Base-by-base conservation (phyloP, 2,329 filamentous ascomycete species). In the Phaeosphaeria sp. region DNA sequence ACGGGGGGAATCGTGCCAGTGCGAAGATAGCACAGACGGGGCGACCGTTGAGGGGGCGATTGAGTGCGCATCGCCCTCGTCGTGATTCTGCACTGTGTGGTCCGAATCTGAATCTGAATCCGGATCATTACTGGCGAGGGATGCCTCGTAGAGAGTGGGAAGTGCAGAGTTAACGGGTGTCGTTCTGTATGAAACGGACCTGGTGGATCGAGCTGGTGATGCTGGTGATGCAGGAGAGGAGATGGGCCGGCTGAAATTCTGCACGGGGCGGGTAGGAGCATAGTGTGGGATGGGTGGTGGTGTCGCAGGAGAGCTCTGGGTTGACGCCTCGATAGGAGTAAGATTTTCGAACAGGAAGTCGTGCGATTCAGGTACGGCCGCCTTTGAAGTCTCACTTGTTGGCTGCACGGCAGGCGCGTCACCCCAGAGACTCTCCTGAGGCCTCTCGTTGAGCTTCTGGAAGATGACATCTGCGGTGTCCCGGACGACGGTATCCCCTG, bases 11-110 rank as follows among this genome's bases (percentile, higher is more conserved):
- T 68, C 69, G 50, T 71, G 72, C 73, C 74, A 77, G 57, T 74
- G 74, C 22, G 68, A 68, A 21, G 74, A 76, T 49, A 77, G 67
- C 21, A 67, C 74, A 15, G 75, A 77, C 11, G 71, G 74, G 7
- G 74, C 71, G 47, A 74, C 64, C 20, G 73, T 75, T 45, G 55
- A 73, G 30, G 56, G 71, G 2, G 72, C 66, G 24, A 73, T 71
- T 0, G 72, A 75, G 25, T 57, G 49, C 36, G 66, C 49, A 54
- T 72, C 66, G 20, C 51, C 51, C 18, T 57, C 47, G 1, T 48
- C 55, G 4, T 65, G 44, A 42, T 65, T 63, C 9, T 55, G 48
- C 9, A 63, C 45, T 43, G 58, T 61, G 42, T 57, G 55, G 45
- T 62, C 39, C 24, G 45, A 47, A n/a, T 47, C 22, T 47, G 24